Evolutionary conservation across 345 rosid genomes (phyloP).

Genomic region (Bruguiera gymnorhiza): DNA sequence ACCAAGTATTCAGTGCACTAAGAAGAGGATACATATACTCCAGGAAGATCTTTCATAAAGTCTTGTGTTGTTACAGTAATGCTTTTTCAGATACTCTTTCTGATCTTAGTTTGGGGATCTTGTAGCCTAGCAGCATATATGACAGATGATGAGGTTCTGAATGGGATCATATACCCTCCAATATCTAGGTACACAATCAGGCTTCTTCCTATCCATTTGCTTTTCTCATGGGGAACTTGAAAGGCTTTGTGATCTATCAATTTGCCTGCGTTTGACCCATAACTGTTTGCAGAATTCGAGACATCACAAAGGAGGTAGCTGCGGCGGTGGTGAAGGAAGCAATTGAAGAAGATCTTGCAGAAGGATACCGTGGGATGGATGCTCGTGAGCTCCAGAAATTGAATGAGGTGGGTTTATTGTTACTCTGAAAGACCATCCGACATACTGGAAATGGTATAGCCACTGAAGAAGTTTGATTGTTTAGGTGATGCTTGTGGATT

Average conservation of each 20-base stretch:
- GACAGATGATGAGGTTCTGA: conserved; percentile 80
- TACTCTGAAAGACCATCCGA: neutral
- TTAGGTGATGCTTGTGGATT: neutral
- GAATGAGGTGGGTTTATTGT: conserved; percentile 38
- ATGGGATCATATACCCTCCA: conserved; percentile 79
- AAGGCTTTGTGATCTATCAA: neutral
- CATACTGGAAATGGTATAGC: neutral
- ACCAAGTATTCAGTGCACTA: neutral
- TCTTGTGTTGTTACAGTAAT: neutral
- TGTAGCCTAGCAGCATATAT: conserved; percentile 91
- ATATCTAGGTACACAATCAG: conserved; percentile 59
- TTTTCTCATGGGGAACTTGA: neutral
- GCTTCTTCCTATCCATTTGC: neutral
- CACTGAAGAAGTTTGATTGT: neutral
- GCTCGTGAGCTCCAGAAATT: conserved; percentile 66
- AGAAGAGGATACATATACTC: neutral
- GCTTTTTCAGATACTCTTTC: conserved; percentile 4
- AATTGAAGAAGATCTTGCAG: conserved; percentile 66
- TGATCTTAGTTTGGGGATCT: conserved; percentile 19
- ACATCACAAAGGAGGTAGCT: conserved; percentile 81
- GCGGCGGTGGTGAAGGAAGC: conserved; percentile 93
- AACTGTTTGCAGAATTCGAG: conserved; percentile 63
- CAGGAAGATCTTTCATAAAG: neutral
- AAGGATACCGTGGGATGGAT: conserved; percentile 81
- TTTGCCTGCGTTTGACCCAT: neutral